Conservation (phyloP, 768 basidiomycete genomes). For the Jaapia argillacea region DNA sequence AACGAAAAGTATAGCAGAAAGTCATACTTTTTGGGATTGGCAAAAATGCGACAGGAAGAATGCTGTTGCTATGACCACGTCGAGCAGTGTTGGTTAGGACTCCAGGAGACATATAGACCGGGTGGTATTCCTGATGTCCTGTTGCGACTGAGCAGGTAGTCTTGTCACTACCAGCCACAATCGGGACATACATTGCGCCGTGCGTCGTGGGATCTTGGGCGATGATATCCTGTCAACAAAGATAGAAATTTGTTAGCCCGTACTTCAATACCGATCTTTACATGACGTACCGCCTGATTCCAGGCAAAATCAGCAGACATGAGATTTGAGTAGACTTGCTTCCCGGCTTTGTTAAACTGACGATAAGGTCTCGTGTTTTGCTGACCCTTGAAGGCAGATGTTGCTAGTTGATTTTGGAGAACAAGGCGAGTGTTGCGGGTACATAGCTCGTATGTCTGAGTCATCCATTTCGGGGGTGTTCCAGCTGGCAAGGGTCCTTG, state of each 20-base stretch:
- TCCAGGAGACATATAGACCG: constrained; percentile 8
- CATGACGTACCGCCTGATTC: too few relatives aligned
- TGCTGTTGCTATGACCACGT: constrained; percentile 1
- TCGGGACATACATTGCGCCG: constrained; percentile 3
- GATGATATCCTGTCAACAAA: background rate
- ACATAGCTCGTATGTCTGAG: background rate
- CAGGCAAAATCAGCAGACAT: constrained; percentile 1
- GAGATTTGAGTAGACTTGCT: background rate
- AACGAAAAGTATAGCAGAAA: background rate
- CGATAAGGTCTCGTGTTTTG: background rate
- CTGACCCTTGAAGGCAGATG: background rate
- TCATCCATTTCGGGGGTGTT: background rate
- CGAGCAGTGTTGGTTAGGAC: constrained; percentile 1
- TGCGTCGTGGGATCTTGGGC: background rate
- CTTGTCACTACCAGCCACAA: constrained; percentile 27
- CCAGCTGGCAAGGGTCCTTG: background rate
- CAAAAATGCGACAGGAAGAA: constrained; percentile 6
- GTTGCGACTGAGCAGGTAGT: constrained; percentile 22
- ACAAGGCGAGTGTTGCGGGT: background rate
- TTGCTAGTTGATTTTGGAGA: background rate
- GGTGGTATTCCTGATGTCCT: constrained; percentile 9
- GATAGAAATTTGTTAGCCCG: background rate
- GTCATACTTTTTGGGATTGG: constrained; percentile 16
- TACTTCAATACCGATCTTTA: too few relatives aligned
- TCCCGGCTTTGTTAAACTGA: background rate